Conservation (phyloP, 78 protist genomes). For the Dictyostelium citrinum region DNA sequence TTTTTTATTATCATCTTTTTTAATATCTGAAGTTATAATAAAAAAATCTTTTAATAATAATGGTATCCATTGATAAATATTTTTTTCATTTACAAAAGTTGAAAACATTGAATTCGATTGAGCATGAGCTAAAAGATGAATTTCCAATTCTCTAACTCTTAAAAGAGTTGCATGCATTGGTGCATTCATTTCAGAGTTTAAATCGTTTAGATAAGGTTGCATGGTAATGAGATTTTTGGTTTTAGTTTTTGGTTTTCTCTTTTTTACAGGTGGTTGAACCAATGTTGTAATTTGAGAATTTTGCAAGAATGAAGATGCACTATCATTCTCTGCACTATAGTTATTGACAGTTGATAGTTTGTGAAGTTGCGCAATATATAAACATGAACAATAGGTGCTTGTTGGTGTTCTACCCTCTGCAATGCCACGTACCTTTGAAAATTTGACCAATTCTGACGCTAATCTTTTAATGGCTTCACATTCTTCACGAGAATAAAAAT, state of each 20-base stretch:
- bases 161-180: not conserved
- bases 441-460: not conserved
- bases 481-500: not conserved
- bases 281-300: not conserved
- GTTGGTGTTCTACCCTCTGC: slow-evolving; percentile 12
- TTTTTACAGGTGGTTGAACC: not conserved
- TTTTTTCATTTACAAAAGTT: not conserved
- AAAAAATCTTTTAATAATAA: slow-evolving; percentile 8
- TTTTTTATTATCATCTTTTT: not conserved
- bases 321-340: not conserved
- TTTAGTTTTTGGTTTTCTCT: not conserved
- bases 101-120: not conserved
- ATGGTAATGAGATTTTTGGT: not conserved
- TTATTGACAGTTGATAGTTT: not conserved
- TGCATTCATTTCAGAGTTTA: not conserved
- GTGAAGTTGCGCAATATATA: not conserved
- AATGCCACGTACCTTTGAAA: not conserved
- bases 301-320: not conserved
- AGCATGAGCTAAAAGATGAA: not conserved
- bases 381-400: not conserved
- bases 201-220: not conserved
- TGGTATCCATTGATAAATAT: not conserved
- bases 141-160: not conserved
- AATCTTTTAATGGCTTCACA: not conserved
- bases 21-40: not conserved